Base-by-base conservation (phyloP, 352 stramenopile genomes). In the Phytophthora citricola region DNA sequence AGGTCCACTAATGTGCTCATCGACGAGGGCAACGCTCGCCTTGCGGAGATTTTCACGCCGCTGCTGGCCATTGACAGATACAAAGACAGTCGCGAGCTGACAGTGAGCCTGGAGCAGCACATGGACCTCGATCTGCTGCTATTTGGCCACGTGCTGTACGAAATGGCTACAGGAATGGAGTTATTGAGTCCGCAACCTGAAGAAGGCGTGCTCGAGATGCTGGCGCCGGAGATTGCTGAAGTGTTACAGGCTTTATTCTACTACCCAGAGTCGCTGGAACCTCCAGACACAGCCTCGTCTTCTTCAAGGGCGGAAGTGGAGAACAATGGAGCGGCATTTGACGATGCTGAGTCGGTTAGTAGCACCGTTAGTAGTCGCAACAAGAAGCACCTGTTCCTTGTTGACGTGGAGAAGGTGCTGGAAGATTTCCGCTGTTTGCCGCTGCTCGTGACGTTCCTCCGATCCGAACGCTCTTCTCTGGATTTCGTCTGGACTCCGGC, bases 121-220 rank as follows among this genome's bases (percentile, higher is more conserved):
- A 81, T 91, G 36, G 84, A 89, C 59, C 70, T 92, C 22, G 86
- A 94, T 55, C 10, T 92, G 27, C 71, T 93, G 20, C 64, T 90
- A 1, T 89, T 92, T 57, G 83, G 85, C 5, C 83, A 90, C 8
- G 69, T 91, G 29, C 48, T 93, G 50, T 93, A 91, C 49, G 85
- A 93, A 49, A 92, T 93, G 85, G 83, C 79, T 0, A 91, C 81
- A 3, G 85, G 85, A 1, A 65, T 76, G 71, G 83, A 91, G 62
- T 66, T 93, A 1, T 22, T 70, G 15, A 69, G 68, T 15, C 51
- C 75, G 2, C 56, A 69, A 38, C 85, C 85, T 1, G 76, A 86
- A 12, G 69, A 79, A 58, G 54, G 52, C 17, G 78, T 91, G 22
- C 54, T 93, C 0, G 66, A 87, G 29, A 74, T 81, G 53, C 43